Percentiles rank a stretch among this genome's conserved stretches.
These are phyloP conservation scores for Cornus kousa DNA, from an alignment of 148 eudicot genomes.

Conservation along the genomic window DNA sequence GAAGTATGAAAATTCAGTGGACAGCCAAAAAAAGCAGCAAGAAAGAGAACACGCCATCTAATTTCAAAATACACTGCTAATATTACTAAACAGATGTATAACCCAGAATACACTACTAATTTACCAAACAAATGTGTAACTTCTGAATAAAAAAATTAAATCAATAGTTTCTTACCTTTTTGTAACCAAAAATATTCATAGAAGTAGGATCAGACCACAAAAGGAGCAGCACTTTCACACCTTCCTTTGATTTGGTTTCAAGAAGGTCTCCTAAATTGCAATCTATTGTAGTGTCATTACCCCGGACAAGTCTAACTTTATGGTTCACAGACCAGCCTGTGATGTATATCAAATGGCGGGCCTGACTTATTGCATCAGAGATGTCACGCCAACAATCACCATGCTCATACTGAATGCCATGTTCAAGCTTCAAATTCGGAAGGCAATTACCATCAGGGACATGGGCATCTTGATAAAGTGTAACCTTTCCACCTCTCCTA, in stretches of 20 bases:
- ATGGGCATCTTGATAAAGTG: slow-evolving; percentile 95
- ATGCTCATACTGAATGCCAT: slow-evolving; percentile 44
- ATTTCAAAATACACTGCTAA: too few species aligned
- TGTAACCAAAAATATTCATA: slow-evolving; percentile 43
- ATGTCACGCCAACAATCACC: slow-evolving; percentile 87
- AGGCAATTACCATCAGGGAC: slow-evolving; percentile 48
- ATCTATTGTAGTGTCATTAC: slow-evolving; percentile 28
- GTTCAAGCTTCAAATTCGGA: slow-evolving; percentile 61
- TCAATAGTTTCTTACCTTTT: slow-evolving; percentile 41
- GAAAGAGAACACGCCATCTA: too few species aligned
- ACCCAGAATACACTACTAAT: too few species aligned
- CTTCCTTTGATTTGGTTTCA: slow-evolving; percentile 73
- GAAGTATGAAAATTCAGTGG: too few species aligned
- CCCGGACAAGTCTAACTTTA: slow-evolving; percentile 59
- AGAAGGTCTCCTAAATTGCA: slow-evolving; percentile 68
- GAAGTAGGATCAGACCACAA: slow-evolving; percentile 96
- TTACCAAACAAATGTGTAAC: too few species aligned
- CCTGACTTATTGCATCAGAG: slow-evolving; percentile 61
- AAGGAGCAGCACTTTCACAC: slow-evolving; percentile 82
- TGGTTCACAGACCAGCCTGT: slow-evolving; percentile 97
- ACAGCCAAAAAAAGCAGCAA: too few species aligned
- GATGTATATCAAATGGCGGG: slow-evolving; percentile 70
- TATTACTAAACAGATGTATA: too few species aligned
- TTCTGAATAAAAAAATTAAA: too few species aligned
- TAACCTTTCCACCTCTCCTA: slow-evolving; percentile 63